Evolutionary conservation across 2,329 filamentous ascomycete species (phyloP).

Genomic region (Cyclaneusma minus): DNA sequence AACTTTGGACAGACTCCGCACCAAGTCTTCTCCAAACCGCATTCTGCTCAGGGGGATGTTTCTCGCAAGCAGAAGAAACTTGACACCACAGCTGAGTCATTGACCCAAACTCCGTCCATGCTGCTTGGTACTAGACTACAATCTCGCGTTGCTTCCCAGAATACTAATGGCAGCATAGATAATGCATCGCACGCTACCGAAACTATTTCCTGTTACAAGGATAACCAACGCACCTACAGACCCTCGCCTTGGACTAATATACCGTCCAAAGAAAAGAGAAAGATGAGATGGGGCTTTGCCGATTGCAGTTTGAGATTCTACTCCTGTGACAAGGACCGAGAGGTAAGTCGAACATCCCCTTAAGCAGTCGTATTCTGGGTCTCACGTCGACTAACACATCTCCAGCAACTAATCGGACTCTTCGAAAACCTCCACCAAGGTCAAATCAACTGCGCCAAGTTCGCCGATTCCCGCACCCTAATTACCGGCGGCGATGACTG

Average conservation of each 20-base stretch:
- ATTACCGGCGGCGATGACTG: constrained; percentile 89
- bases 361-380: no score
- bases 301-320: constrained; percentile 91
- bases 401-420: constrained; percentile 66
- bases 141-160: no score
- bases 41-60: constrained; percentile 59
- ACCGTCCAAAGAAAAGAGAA: constrained; percentile 74
- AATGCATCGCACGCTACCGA: no score
- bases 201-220: no score
- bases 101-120: constrained; percentile 66
- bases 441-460: constrained; percentile 68
- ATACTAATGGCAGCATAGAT: no score
- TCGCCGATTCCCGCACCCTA: constrained; percentile 80
- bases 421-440: constrained; percentile 91
- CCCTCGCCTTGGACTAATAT: no score
- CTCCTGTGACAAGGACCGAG: no score
- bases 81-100: constrained; percentile 60
- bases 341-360: no score
- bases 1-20: constrained; percentile 97
- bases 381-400: no score
- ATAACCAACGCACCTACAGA: constrained; percentile 68
- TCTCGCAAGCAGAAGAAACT: constrained; percentile 51
- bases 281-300: constrained; percentile 89
- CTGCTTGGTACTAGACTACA: constrained; percentile 55
- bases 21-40: constrained; percentile 75